These are phyloP conservation scores for Tuber brumale DNA, from an alignment of 495 filamentous ascomycete genomes.

Conservation along the genomic window DNA sequence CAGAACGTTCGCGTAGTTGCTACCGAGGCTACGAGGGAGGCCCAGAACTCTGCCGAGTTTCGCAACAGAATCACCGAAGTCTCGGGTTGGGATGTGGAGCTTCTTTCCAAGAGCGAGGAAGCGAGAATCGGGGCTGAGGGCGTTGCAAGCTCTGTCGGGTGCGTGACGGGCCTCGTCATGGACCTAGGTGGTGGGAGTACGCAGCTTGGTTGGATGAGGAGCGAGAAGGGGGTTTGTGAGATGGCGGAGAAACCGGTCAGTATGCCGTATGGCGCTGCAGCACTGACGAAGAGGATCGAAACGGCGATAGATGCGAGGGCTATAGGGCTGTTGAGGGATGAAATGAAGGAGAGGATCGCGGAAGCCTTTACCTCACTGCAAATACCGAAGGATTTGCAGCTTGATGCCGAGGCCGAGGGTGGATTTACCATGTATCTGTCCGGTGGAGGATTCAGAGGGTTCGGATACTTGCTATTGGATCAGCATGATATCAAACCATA, in stretches of 20 bases:
- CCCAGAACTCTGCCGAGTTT: conserved; percentile 65
- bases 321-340: conserved; percentile 48
- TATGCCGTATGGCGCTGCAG: conserved; percentile 83
- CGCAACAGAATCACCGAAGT: conserved; percentile 54
- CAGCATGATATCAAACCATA: conserved; percentile 63
- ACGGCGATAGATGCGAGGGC: conserved; percentile 45
- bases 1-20: conserved; percentile 66
- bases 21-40: conserved; percentile 81
- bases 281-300: conserved; percentile 58
- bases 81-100: conserved; percentile 60
- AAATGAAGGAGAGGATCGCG: conserved; percentile 56
- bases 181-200: conserved; percentile 88
- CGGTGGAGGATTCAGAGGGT: conserved; percentile 85
- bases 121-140: conserved; percentile 78
- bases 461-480: conserved; percentile 77
- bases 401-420: conserved; percentile 44
- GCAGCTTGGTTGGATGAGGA: conserved; percentile 78
- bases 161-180: conserved; percentile 67
- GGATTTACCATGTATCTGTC: conserved; percentile 76
- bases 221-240: conserved; percentile 49
- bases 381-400: conserved; percentile 51
- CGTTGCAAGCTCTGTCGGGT: conserved; percentile 64
- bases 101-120: conserved; percentile 74
- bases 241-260: conserved; percentile 50
- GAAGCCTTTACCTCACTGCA: conserved; percentile 55